These are phyloP conservation scores for Flagelloscypha sp. DNA, from an alignment of 768 basidiomycete genomes.

Conservation along the genomic window DNA sequence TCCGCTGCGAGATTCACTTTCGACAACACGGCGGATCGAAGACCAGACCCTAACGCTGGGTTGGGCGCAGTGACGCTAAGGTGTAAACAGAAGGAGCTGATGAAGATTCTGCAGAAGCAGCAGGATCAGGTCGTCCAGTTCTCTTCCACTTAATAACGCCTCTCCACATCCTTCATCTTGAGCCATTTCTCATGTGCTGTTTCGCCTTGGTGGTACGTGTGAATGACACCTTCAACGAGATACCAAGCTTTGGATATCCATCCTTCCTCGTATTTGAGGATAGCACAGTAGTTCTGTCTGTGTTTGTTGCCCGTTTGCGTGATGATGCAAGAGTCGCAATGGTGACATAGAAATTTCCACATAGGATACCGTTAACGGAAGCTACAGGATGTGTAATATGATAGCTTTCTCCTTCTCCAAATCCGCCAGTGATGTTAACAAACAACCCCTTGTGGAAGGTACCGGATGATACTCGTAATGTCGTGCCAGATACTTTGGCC, in stretches of 20 bases:
- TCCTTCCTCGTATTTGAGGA: constrained; percentile 97
- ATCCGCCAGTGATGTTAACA: constrained; percentile 65
- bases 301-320: constrained; percentile 68
- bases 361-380: constrained; percentile 82
- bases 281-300: constrained; percentile 58
- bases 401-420: constrained; percentile 72
- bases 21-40: constrained; percentile 33
- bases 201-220: constrained; percentile 63
- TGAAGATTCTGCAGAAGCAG: constrained; percentile 37
- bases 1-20: constrained; percentile 36
- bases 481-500: constrained; percentile 85
- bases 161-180: constrained; percentile 87
- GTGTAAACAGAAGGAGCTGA: constrained; percentile 39
- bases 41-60: too few relatives aligned
- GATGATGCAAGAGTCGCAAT: constrained; percentile 72
- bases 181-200: constrained; percentile 61
- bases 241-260: constrained; percentile 89
- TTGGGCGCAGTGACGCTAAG: constrained; percentile 30
- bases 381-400: constrained; percentile 88
- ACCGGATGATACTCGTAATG: constrained; percentile 76
- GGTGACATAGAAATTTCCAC: constrained; percentile 89
- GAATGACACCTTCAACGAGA: constrained; percentile 82
- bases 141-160: constrained; percentile 46
- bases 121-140: constrained; percentile 28
- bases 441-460: constrained; percentile 84